Percentiles rank a stretch among this genome's conserved stretches.
Evolutionary conservation across 2,329 filamentous ascomycete genomes (phyloP).

Genomic region (Claviceps spartinae): DNA sequence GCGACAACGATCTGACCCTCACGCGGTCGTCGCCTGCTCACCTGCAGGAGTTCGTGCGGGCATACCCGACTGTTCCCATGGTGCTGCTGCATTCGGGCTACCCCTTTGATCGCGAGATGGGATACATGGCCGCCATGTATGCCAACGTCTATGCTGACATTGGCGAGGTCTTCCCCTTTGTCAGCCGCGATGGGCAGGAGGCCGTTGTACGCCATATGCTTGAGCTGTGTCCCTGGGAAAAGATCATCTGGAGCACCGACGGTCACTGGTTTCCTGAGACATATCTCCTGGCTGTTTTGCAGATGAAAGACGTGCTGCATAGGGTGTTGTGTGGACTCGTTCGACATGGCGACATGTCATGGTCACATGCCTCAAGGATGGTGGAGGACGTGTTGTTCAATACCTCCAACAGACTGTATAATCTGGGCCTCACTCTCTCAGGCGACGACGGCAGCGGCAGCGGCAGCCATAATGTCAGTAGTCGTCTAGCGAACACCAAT

Average conservation of each 20-base stretch:
- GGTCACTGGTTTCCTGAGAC: constrained; percentile 71
- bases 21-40: constrained; percentile 59
- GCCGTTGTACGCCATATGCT: constrained; percentile 56
- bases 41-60: constrained; percentile 58
- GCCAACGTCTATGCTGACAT: constrained; percentile 72
- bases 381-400: constrained; percentile 59
- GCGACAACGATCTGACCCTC: constrained; percentile 65
- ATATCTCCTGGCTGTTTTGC: constrained; percentile 57
- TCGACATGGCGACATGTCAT: constrained; percentile 44
- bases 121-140: constrained; percentile 66
- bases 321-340: constrained; percentile 56
- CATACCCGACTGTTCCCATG: constrained; percentile 56
- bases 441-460: neutral
- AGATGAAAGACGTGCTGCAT: constrained; percentile 58
- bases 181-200: constrained; percentile 66
- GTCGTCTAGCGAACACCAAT: neutral
- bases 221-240: constrained; percentile 61
- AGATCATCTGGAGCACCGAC: constrained; percentile 70
- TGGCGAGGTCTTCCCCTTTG: constrained; percentile 67
- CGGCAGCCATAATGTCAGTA: neutral
- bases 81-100: constrained; percentile 72
- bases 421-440: constrained; percentile 25
- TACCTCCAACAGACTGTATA: constrained; percentile 65
- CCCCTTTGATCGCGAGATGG: constrained; percentile 65
- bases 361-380: constrained; percentile 47